phyloP scores from a whole-genome alignment of 1,139 yeast species.

The Debaryomycetaceae sp. region DNA sequence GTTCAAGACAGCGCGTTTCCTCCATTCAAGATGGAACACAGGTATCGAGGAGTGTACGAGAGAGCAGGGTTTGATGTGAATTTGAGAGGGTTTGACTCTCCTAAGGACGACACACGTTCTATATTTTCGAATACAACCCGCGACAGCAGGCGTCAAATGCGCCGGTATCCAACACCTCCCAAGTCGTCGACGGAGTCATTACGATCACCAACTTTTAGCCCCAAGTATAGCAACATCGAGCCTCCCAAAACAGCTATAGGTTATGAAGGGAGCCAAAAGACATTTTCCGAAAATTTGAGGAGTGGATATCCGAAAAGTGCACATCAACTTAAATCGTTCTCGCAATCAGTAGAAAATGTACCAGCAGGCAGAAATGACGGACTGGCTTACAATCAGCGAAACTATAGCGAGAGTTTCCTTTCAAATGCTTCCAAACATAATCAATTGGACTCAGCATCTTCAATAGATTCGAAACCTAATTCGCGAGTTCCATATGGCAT shows the following conservation, averaged over 20 bases:
- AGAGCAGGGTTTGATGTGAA: conserved; percentile 64
- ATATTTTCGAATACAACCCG: background rate
- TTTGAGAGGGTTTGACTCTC: conserved; percentile 11
- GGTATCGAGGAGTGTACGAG: conserved; percentile 60
- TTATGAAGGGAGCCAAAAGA: background rate
- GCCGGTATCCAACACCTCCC: conserved; percentile 1
- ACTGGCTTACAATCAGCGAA: background rate
- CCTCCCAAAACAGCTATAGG: background rate
- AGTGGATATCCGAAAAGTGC: background rate
- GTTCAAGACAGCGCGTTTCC: conserved; percentile 52
- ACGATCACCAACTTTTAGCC: background rate
- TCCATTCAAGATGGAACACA: conserved; percentile 52
- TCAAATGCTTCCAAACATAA: background rate
- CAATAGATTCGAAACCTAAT: background rate
- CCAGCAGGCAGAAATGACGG: background rate
- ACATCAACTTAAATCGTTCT: background rate
- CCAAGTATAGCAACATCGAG: background rate
- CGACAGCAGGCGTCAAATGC: background rate
- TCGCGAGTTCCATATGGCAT: background rate
- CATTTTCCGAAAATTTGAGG: background rate
- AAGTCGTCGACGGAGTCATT: conserved; percentile 1
- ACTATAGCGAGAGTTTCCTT: background rate
- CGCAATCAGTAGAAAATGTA: background rate
- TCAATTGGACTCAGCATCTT: conserved; percentile 1
- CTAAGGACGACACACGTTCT: background rate